Conservation (phyloP, 129 eudicot genomes). For the Centrapalus pauciflorus region DNA sequence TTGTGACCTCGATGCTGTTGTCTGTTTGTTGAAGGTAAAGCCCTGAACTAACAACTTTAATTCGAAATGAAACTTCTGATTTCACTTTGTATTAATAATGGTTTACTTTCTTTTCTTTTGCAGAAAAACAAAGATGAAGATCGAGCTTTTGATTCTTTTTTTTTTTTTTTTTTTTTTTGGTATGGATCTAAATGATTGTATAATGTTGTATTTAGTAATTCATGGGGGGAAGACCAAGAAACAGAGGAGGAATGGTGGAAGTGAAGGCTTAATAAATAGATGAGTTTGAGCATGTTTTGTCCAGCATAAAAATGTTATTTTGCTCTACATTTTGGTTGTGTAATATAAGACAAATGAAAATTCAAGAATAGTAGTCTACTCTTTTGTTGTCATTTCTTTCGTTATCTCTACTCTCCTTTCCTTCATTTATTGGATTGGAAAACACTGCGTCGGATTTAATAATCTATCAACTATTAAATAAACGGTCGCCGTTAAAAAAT, state of each 20-base stretch:
- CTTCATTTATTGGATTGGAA: too few species aligned
- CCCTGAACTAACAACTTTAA: not conserved
- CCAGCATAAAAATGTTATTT: not conserved
- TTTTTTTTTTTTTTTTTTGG: too few species aligned
- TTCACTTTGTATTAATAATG: slow-evolving; percentile 12
- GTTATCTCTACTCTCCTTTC: too few species aligned
- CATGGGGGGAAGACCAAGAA: slow-evolving; percentile 11
- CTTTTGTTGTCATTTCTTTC: not conserved
- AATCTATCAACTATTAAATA: too few species aligned
- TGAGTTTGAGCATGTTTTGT: slow-evolving; percentile 21
- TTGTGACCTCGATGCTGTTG: slow-evolving; percentile 15
- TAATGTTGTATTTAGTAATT: slow-evolving; percentile 36
- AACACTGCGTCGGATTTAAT: too few species aligned
- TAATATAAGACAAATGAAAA: not conserved
- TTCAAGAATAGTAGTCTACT: slow-evolving; percentile 2
- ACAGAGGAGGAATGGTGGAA: slow-evolving; percentile 16
- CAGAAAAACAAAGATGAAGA: slow-evolving; percentile 20
- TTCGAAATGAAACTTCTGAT: slow-evolving; percentile 1
- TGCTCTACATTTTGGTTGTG: slow-evolving; percentile 27
- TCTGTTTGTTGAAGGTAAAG: slow-evolving; percentile 28
- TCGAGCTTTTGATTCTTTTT: slow-evolving; percentile 13
- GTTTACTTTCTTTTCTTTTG: slow-evolving; percentile 21
- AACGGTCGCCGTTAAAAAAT: too few species aligned
- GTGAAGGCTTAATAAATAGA: slow-evolving; percentile 30
- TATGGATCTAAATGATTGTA: slow-evolving; percentile 27